These are phyloP conservation scores for Hypoxylon subgilvum DNA, from an alignment of 495 filamentous ascomycete species.

Conservation along the genomic window DNA sequence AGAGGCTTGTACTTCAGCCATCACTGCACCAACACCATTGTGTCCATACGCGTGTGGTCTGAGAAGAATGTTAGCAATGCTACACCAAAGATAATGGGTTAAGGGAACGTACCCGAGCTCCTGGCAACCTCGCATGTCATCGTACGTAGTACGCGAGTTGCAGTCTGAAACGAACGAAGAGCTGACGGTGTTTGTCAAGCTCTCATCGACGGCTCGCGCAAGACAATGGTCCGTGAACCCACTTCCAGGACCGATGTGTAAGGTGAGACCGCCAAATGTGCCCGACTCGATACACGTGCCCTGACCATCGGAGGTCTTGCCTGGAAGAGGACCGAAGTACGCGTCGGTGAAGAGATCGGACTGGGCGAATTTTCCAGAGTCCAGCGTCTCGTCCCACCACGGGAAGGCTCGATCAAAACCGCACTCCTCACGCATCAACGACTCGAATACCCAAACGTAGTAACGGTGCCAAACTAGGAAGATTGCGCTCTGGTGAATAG, in stretches of 20 bases:
- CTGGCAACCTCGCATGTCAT: slow-evolving; percentile 40
- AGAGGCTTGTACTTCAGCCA: slow-evolving; percentile 44
- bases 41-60: slow-evolving; percentile 41
- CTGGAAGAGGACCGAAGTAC: slow-evolving; percentile 41
- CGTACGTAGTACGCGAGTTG: slow-evolving; percentile 36
- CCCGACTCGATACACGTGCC: slow-evolving; percentile 40
- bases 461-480: slow-evolving; percentile 53
- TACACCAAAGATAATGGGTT: neutral
- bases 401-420: slow-evolving; percentile 46
- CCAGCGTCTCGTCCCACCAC: slow-evolving; percentile 53
- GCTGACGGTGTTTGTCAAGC: slow-evolving; percentile 37
- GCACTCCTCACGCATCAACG: slow-evolving; percentile 49
- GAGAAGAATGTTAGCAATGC: slow-evolving; percentile 18
- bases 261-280: slow-evolving; percentile 42
- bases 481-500: slow-evolving; percentile 46
- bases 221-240: slow-evolving; percentile 41
- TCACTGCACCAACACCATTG: slow-evolving; percentile 45
- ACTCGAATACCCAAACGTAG: slow-evolving; percentile 46
- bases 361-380: slow-evolving; percentile 42
- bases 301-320: slow-evolving; percentile 44
- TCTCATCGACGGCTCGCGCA: slow-evolving; percentile 40
- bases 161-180: slow-evolving; percentile 39
- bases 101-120: slow-evolving; percentile 39
- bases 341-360: slow-evolving; percentile 44
- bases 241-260: slow-evolving; percentile 46